Base-by-base conservation (phyloP, 768 basidiomycete species). In the Panellus pusillus region DNA sequence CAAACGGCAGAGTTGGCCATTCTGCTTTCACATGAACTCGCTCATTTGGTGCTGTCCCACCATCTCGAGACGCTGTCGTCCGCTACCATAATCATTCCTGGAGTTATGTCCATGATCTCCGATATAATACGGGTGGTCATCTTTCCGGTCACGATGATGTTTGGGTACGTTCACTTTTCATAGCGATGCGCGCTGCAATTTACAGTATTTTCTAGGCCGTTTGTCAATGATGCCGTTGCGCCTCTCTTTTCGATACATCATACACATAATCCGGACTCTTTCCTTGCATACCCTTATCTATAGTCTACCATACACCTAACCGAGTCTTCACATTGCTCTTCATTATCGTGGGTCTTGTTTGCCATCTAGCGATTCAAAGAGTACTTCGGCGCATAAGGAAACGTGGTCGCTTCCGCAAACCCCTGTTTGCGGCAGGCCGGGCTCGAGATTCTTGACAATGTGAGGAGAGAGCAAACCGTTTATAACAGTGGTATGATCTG, bases 11-110 rank as follows among this genome's bases (percentile, higher is more conserved):
- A 93, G 48, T 82, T 99, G 3, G 94, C 97, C 1, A 86, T 92
- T 51, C 80, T 99, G 1, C 79, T 99, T 4, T 86, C 94, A 1
- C 97, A 99, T 66, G 97, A 99, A 68, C 80, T 98, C 50, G 82
- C 94, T 0, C 97, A 99, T 73, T 77, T 99, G 24, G 72, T 98
- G 37, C 78, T 97, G 1, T 87, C 90, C 0, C 94, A 97, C 66
- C 94, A 97, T 68, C 76, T 97, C 38, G 93, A 97, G 70, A 89
- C 92, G 3, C 72, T 97, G n/a, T 93, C 92, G 1, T 89, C 89
- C 13, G 82, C 80, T 18, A 87, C 87, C 5, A 83, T 98, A 59
- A 81, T 96, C 41, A 76, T 93, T 36, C 94, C 94, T 0, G 87
- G 86, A 27, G 74, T 90, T 13, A 69, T 92, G 40, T 89, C 90